A percentile compares a stretch with the other conserved stretches of the same genome.
Evolutionary conservation across 208 protist genomes (phyloP).

Genomic region (Lotmaria passim): DNA sequence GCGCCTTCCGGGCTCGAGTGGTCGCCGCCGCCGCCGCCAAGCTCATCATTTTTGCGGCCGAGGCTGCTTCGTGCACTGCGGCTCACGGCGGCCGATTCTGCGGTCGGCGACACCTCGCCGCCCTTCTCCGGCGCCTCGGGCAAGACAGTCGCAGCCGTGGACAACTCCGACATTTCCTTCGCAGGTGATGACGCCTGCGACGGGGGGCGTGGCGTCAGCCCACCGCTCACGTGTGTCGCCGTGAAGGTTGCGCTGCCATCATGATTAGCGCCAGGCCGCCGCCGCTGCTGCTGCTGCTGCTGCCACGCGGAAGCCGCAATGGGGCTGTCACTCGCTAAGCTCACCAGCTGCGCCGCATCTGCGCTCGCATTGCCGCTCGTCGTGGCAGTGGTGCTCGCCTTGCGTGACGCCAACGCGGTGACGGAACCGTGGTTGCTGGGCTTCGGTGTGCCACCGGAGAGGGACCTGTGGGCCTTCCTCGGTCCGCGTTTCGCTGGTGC

Average conservation of each 20-base stretch:
- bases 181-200: background rate
- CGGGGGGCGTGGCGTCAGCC: background rate
- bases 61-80: background rate
- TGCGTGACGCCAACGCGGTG: background rate
- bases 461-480: background rate
- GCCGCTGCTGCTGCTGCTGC: background rate
- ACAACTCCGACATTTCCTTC: too few relatives aligned
- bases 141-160: background rate
- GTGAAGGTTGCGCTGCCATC: background rate
- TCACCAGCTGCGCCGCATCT: background rate
- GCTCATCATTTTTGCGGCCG: background rate
- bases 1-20: background rate
- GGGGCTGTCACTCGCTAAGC: background rate
- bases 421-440: background rate
- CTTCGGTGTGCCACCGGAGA: background rate
- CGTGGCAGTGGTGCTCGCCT: background rate
- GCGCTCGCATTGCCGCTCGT: background rate
- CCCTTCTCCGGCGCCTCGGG: background rate
- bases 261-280: too few relatives aligned
- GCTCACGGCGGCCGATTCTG: background rate
- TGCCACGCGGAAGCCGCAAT: background rate
- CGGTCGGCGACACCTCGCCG: conserved; percentile 2
- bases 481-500: background rate
- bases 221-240: background rate
- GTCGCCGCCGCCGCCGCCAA: background rate